Conservation (phyloP, 1,284 basidiomycete species). For the Sanghuangporus baumii region DNA sequence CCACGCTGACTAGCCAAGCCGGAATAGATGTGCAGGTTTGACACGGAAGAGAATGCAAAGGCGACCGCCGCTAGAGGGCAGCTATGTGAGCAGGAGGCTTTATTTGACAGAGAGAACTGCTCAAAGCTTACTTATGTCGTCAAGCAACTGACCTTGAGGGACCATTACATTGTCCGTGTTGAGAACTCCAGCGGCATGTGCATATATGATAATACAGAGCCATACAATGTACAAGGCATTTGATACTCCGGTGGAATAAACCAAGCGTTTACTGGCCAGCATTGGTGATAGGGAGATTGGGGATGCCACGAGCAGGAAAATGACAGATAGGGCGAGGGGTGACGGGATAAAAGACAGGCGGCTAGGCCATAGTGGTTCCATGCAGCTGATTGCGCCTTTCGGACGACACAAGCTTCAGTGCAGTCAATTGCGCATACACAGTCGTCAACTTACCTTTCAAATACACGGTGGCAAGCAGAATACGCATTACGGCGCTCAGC, state of each 20-base stretch:
- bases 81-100: background rate
- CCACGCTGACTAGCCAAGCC: slow-evolving; percentile 44
- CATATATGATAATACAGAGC: slow-evolving; percentile 46
- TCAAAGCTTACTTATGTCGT: slow-evolving; percentile 50
- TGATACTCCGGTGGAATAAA: slow-evolving; percentile 54
- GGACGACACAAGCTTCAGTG: slow-evolving; percentile 41
- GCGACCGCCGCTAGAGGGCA: slow-evolving; percentile 40
- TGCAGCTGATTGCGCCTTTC: slow-evolving; percentile 9
- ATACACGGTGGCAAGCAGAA: slow-evolving; percentile 55
- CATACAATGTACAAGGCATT: slow-evolving; percentile 52
- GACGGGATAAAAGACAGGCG: slow-evolving; percentile 34
- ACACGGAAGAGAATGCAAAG: slow-evolving; percentile 59
- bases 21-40: slow-evolving; percentile 58
- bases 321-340: slow-evolving; percentile 31
- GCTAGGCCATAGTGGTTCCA: slow-evolving; percentile 10
- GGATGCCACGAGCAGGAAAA: slow-evolving; percentile 38
- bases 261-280: slow-evolving; percentile 43
- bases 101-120: background rate
- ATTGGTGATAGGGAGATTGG: slow-evolving; percentile 50
- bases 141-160: slow-evolving; percentile 49
- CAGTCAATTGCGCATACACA: slow-evolving; percentile 27
- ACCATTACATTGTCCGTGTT: slow-evolving; percentile 33
- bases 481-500: slow-evolving; percentile 37
- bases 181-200: slow-evolving; percentile 41
- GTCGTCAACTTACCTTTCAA: slow-evolving; percentile 45